Base-by-base conservation (phyloP, 129 eudicot genomes). In the Flaveria linearis region DNA sequence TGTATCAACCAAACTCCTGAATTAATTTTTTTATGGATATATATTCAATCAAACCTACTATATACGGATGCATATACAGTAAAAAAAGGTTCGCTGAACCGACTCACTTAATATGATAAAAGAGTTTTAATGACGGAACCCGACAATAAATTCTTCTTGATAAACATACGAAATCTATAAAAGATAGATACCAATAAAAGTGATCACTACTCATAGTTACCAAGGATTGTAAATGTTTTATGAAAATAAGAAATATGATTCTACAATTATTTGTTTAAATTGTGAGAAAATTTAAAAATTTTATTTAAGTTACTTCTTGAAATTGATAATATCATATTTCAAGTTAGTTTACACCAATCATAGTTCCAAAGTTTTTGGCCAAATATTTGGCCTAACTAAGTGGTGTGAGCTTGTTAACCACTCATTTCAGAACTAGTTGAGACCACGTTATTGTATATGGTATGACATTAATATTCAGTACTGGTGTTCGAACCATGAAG, bases 371-470 rank as follows among this genome's bases (percentile, higher is more conserved):
- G 30, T 46, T 22, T 46, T 1, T 69, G 14, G 57, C 74, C 7
- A 45, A 15, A 69, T 26, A 14, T 69, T 36, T 4, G 41, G 41
- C 13, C 2, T 45, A 39, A 14, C 10, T 42, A 47, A 13, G 42
- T 69, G n/a, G 74, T 46, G 36, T 46, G 36, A 13, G 39, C 20
- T 66, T 69, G 62, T 49, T 28, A 70, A 70, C 75, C 75, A 70
- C 15, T 70, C 62, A 50, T 49, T 23, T 70, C 4, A 22, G 33
- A 7, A 70, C 46, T 16, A 49, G 43, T 62, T 62, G 42, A 62
- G 68, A 28, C 43, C 68, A 62, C 43, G n/a, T 28, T 26, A 13
- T 60, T 8, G 10, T 12, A 13, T 49, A 49, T 2, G 18, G 43
- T 62, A 43, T 14, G 9, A 62, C 68, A 28, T 62, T 45, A 62